Evolutionary conservation across 2,329 filamentous ascomycete genomes (phyloP).

Genomic region (Pseudogymnoascus pannorum): DNA sequence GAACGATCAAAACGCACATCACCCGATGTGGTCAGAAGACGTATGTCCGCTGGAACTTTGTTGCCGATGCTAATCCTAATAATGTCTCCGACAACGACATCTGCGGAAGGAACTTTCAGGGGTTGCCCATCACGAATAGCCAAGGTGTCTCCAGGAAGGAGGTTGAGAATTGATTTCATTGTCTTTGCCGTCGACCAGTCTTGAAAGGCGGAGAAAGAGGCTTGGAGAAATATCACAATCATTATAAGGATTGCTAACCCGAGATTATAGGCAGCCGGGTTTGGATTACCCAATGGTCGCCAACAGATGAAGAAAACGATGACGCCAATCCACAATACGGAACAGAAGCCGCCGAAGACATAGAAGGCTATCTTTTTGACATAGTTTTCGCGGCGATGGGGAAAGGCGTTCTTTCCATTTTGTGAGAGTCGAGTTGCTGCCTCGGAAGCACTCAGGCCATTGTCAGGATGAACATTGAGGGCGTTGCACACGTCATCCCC

Average conservation of each 20-base stretch:
- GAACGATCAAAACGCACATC: conserved; percentile 97
- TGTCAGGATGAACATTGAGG: conserved; percentile 31
- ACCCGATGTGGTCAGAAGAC: conserved; percentile 77
- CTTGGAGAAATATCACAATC: conserved; percentile 41
- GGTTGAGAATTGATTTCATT: conserved; percentile 41
- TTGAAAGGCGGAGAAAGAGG: conserved; percentile 40
- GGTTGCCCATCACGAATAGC: conserved; percentile 42
- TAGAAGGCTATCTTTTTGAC: conserved; percentile 35
- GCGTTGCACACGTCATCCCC: conserved; percentile 33
- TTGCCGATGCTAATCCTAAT: conserved; percentile 84
- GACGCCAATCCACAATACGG: conserved; percentile 39
- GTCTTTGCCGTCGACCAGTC: conserved; percentile 41
- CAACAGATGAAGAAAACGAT: conserved; percentile 43
- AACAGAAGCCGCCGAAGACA: conserved; percentile 42
- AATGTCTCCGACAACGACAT: conserved; percentile 86
- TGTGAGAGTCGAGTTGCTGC: conserved; percentile 31
- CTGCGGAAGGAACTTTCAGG: not conserved
- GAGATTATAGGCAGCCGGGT: conserved; percentile 36
- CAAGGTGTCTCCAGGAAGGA: conserved; percentile 37
- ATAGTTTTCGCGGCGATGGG: conserved; percentile 37
- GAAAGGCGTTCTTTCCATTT: conserved; percentile 37
- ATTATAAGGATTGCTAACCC: conserved; percentile 40
- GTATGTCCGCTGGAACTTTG: conserved; percentile 80
- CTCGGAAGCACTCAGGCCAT: conserved; percentile 31
- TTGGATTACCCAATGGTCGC: conserved; percentile 37